Percentiles rank a stretch among this genome's conserved stretches.
These are phyloP conservation scores for Suzukiozyma palmioleophila DNA, from an alignment of 1,139 yeast species.

Conservation along the genomic window DNA sequence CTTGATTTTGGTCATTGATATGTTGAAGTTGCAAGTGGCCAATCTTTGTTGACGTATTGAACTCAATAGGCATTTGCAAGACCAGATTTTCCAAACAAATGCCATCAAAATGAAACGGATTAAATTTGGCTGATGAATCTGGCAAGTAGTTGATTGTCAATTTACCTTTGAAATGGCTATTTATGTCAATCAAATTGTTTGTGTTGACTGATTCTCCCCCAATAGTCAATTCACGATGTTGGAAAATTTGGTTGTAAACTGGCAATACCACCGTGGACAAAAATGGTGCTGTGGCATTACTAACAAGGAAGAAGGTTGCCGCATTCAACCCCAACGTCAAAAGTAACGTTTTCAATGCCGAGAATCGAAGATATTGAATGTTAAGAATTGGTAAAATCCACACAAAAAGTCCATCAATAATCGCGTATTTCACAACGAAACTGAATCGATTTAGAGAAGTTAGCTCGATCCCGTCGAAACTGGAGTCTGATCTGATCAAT, in stretches of 20 bases:
- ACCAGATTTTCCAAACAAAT: constrained; percentile 51
- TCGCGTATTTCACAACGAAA: constrained; percentile 64
- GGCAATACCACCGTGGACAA: constrained; percentile 32
- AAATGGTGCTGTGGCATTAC: constrained; percentile 34
- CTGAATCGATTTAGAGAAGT: constrained; percentile 44
- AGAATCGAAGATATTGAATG: constrained; percentile 66
- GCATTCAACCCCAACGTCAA: constrained; percentile 32
- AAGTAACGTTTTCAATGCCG: constrained; percentile 49
- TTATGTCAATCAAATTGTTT: constrained; percentile 50
- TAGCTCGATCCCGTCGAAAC: constrained; percentile 11
- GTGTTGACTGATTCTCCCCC: constrained; percentile 51
- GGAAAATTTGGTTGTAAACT: constrained; percentile 44
- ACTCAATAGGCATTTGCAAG: constrained; percentile 62
- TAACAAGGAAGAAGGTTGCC: constrained; percentile 39
- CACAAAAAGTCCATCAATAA: constrained; percentile 67
- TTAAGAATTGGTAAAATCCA: constrained; percentile 69
- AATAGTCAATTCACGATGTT: constrained; percentile 60
- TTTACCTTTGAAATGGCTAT: constrained; percentile 77
- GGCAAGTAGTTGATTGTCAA: constrained; percentile 87
- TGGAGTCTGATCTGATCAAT: constrained; percentile 32
- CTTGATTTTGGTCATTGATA: constrained; percentile 51
- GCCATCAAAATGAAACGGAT: constrained; percentile 60
- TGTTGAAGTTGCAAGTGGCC: constrained; percentile 63
- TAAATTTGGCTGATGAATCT: constrained; percentile 81
- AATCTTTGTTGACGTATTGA: constrained; percentile 77